Conservation (phyloP, 345 rosid genomes). For the Salix caprea region DNA sequence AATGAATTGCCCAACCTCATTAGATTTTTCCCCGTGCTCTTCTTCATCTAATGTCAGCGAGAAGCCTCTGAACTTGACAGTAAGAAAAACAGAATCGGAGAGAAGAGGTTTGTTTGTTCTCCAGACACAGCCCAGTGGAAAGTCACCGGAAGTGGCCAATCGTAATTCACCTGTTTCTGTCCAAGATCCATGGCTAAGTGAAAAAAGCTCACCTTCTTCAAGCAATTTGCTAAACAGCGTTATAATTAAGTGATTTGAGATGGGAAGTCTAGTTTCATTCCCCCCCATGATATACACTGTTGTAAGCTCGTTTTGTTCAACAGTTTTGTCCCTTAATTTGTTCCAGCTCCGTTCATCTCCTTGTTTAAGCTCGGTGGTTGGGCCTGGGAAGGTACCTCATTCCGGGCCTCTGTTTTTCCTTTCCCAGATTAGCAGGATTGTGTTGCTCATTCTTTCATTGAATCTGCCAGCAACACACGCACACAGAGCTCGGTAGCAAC, state of each 20-base stretch:
- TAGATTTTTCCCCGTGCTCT: slow-evolving; percentile 16
- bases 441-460: background rate
- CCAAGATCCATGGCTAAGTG: slow-evolving; percentile 45
- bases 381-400: background rate
- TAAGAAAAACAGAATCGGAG: slow-evolving; percentile 15
- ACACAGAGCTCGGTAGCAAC: background rate
- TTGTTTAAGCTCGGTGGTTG: background rate
- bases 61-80: slow-evolving; percentile 19
- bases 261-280: background rate
- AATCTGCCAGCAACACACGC: background rate
- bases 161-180: slow-evolving; percentile 39
- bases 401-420: background rate
- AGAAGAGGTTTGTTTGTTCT: background rate
- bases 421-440: background rate
- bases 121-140: slow-evolving; percentile 14
- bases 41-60: slow-evolving; percentile 31
- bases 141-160: slow-evolving; percentile 20
- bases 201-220: slow-evolving; percentile 54
- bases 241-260: slow-evolving; percentile 16
- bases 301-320: background rate
- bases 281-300: background rate
- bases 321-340: background rate
- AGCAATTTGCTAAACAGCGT: slow-evolving; percentile 32
- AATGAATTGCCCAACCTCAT: slow-evolving; percentile 16
- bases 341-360: background rate